A percentile compares a stretch with the other conserved stretches of the same genome.
These are phyloP conservation scores for Aaosphaeria arxii DNA, from an alignment of 2,329 filamentous ascomycete species.

Conservation along the genomic window DNA sequence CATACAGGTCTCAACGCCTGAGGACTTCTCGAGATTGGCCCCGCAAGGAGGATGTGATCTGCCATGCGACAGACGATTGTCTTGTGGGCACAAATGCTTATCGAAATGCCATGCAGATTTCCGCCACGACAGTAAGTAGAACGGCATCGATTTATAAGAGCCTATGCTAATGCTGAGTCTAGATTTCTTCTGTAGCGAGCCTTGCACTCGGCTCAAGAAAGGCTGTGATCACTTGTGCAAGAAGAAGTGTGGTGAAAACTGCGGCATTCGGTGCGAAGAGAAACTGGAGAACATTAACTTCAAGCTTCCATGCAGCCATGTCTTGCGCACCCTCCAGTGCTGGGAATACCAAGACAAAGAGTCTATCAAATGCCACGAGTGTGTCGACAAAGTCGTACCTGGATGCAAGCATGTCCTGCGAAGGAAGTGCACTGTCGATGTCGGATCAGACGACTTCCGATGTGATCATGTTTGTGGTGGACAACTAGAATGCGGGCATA, in stretches of 20 bases:
- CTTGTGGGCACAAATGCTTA: conserved; percentile 49
- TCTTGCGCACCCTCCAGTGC: conserved; percentile 9
- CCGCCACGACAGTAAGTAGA: conserved; percentile 37
- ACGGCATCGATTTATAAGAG: too few relatives aligned
- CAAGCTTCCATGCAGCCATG: conserved; percentile 44
- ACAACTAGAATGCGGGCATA: conserved; percentile 11
- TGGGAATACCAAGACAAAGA: conserved; percentile 6
- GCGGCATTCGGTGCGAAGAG: conserved; percentile 35
- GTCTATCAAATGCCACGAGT: conserved; percentile 3
- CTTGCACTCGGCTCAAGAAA: conserved; percentile 42
- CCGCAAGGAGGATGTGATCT: conserved; percentile 12
- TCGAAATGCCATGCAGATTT: conserved; percentile 48
- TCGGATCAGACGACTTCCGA: conserved; percentile 1
- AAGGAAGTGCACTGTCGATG: conserved; percentile 5
- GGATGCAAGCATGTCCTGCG: conserved; percentile 1
- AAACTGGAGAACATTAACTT: conserved; percentile 12
- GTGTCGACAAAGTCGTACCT: conserved; percentile 2
- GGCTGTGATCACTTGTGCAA: conserved; percentile 49
- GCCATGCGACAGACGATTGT: conserved; percentile 5
- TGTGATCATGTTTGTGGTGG: conserved; percentile 7
- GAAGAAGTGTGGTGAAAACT: conserved; percentile 44
- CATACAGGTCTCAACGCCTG: conserved; percentile 8
- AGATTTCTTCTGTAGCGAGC: conserved; percentile 46
- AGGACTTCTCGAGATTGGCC: conserved; percentile 9
- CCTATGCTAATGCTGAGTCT: not conserved